Base-by-base conservation (phyloP, 1,139 yeast species). In the Starmera stellimalicola region DNA sequence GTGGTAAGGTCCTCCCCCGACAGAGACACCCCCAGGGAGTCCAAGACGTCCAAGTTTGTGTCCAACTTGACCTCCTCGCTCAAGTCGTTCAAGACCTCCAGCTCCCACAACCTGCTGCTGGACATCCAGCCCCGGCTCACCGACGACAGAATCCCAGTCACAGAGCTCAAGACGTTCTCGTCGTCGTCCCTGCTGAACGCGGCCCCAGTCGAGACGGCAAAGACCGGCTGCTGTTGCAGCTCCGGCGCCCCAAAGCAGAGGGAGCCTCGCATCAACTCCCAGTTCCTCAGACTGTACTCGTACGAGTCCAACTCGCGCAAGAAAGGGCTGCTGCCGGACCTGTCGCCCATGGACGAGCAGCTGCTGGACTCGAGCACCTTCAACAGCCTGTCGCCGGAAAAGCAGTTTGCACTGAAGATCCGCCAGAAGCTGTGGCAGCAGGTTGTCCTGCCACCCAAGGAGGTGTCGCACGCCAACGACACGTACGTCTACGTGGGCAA, bases 401-500 rank as follows among this genome's bases (percentile, higher is more conserved):
- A 40, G 10, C 55, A 55, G 18, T 48, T 69, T 15, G 66, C 72
- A 5, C 48, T 57, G 17, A 34, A 54, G 34, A 63, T 70, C 1
- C 52, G 69, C 34, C 72, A 69, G 35, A 64, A 68, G 42, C 51
- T 69, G 31, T 69, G 75, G 75, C 58, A 59, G 36, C 57, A 56
- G 33, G 70, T 69, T 15, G 60, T 69, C 3, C 51, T 70, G 23
- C 63, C 64, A 6, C 72, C 73, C 10, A 54, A 73, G 35, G 37
- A 37, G 1, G 76, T 69, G 39, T 45, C 37, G 1, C 20, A 15
- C 2, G 11, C 43, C 1, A 12, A 29, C 1, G 26, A 37, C 2
- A 38, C 42, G 12, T 43, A 48, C 24, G 52, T 66, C 7, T 35
- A 32, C 22, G 55, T 55, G 32, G 45, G 45, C 27, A 38, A 44